Percentiles rank a stretch among this genome's conserved stretches.
Evolutionary conservation across 345 rosid genomes (phyloP).

Genomic region (Hypericum androsaemum): DNA sequence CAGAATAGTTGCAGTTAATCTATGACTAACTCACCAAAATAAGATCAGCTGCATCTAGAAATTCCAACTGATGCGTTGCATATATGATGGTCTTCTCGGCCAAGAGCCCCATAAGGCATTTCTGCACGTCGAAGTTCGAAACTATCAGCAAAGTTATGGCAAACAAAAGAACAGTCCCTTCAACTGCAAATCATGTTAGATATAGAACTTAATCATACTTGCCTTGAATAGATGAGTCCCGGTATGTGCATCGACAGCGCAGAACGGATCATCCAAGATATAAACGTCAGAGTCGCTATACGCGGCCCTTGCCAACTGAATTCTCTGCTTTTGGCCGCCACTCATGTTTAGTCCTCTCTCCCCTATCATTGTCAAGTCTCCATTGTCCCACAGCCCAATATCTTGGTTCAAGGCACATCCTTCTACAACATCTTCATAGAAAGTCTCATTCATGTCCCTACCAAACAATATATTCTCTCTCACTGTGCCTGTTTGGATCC

Average conservation of each 20-base stretch:
- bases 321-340: slow-evolving; percentile 81
- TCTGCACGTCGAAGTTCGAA: slow-evolving; percentile 24
- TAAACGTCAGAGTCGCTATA: slow-evolving; percentile 57
- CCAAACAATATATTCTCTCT: slow-evolving; percentile 69
- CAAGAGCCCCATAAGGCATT: slow-evolving; percentile 43
- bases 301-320: slow-evolving; percentile 73
- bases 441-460: slow-evolving; percentile 28
- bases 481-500: slow-evolving; percentile 70
- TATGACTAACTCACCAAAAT: slow-evolving; percentile 32
- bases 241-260: slow-evolving; percentile 73
- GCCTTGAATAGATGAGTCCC: slow-evolving; percentile 68
- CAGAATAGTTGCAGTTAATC: background rate
- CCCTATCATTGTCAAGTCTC: slow-evolving; percentile 59
- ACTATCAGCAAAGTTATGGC: slow-evolving; percentile 1
- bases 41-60: slow-evolving; percentile 50
- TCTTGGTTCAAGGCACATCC: slow-evolving; percentile 55
- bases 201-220: slow-evolving; percentile 10
- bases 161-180: background rate
- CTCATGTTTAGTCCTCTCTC: slow-evolving; percentile 84
- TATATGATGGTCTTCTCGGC: slow-evolving; percentile 48
- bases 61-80: slow-evolving; percentile 60
- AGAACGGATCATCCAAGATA: slow-evolving; percentile 70
- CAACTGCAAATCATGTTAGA: background rate
- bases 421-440: slow-evolving; percentile 42
- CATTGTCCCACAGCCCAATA: slow-evolving; percentile 39